Percentiles rank a stretch among this genome's conserved stretches.
Conservation (phyloP, 495 filamentous ascomycete genomes). For the Sabuloglossum arenarium region DNA sequence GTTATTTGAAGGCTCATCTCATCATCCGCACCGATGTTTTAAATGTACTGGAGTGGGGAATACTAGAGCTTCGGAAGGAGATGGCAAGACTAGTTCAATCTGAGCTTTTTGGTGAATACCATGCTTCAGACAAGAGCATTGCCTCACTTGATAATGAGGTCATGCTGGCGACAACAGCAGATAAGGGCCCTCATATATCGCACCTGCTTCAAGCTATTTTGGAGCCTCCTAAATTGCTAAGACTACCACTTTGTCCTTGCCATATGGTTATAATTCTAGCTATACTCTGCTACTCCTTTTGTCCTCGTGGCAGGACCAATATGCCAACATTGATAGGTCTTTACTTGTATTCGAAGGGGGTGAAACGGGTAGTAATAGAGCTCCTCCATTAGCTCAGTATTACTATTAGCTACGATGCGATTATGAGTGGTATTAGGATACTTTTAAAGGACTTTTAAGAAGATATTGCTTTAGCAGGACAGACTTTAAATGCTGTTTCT, state of each 20-base stretch:
- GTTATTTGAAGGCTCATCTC: neutral
- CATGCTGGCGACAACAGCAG: neutral
- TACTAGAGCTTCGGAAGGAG: neutral
- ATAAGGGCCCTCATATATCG: neutral
- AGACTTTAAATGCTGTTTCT: neutral
- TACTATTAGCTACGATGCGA: neutral
- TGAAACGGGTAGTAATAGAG: neutral
- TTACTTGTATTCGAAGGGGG: neutral
- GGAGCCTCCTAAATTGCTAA: neutral
- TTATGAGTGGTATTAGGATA: neutral
- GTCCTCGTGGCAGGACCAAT: neutral
- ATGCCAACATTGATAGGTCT: neutral
- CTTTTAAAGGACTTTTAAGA: neutral
- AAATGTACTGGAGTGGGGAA: neutral
- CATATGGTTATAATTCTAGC: neutral
- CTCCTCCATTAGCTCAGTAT: neutral
- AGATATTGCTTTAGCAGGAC: neutral
- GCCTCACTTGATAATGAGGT: neutral
- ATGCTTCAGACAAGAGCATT: neutral
- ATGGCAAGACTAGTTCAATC: neutral
- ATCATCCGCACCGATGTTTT: neutral
- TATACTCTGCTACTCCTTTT: neutral
- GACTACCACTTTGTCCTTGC: neutral
- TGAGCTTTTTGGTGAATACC: neutral
- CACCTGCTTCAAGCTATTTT: neutral